Percentiles rank a stretch among this genome's conserved stretches.
Evolutionary conservation across 257 asterid genomes (phyloP).

Genomic region (Penstemon davidsonii): DNA sequence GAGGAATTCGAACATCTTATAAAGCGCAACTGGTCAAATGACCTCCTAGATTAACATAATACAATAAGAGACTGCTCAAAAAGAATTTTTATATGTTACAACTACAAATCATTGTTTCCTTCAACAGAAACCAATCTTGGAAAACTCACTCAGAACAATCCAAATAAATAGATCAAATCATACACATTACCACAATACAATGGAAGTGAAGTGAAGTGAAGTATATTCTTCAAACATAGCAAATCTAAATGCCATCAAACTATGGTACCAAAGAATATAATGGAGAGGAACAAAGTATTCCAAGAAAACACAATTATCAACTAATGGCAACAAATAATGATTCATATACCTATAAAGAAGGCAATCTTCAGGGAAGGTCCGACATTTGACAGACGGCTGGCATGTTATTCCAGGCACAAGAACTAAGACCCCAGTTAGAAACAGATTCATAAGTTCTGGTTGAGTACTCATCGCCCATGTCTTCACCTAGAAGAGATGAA

Average conservation of each 20-base stretch:
- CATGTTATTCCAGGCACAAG: slow-evolving; percentile 49
- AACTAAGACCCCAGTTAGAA: slow-evolving; percentile 29
- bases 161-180: background rate
- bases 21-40: too few relatives aligned
- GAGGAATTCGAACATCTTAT: too few relatives aligned
- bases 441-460: slow-evolving; percentile 20
- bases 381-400: slow-evolving; percentile 47
- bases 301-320: background rate
- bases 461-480: slow-evolving; percentile 27
- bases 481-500: slow-evolving; percentile 31
- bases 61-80: background rate
- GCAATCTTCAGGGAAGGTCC: slow-evolving; percentile 33
- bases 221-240: background rate
- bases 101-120: too few relatives aligned
- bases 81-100: too few relatives aligned
- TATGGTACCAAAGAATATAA: background rate
- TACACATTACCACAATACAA: background rate
- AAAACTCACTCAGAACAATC: background rate
- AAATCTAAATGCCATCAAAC: background rate
- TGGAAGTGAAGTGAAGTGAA: background rate
- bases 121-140: background rate
- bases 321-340: too few relatives aligned
- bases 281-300: background rate
- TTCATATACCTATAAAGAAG: too few relatives aligned
- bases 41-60: too few relatives aligned